Evolutionary conservation across 352 stramenopile species (phyloP).

Genomic region (Thraustotheca clavata): DNA sequence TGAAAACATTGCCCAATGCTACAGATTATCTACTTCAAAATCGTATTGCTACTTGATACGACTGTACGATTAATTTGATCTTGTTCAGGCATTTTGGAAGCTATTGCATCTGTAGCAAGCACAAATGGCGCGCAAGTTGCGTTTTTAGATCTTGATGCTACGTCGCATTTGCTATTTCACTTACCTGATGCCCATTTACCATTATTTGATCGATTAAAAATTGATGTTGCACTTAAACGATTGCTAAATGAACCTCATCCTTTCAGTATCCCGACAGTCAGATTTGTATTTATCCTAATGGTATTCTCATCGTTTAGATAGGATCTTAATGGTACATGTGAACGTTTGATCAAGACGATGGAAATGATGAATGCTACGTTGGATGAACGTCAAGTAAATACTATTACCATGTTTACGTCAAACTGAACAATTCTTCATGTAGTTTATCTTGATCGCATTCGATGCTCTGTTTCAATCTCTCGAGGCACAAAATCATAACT

Average conservation of each 20-base stretch:
- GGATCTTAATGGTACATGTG: neutral
- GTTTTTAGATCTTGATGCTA: constrained; percentile 5
- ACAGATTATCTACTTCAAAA: neutral
- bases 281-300: too few species aligned
- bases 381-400: neutral
- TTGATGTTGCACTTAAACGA: constrained; percentile 3
- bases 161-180: constrained; percentile 8
- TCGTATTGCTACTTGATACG: neutral
- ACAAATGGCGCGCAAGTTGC: constrained; percentile 3
- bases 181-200: neutral
- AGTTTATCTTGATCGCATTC: neutral
- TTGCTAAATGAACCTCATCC: neutral
- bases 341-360: neutral
- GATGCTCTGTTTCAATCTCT: neutral
- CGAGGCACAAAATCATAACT: neutral
- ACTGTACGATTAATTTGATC: neutral
- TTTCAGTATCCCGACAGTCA: neutral
- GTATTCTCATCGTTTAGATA: neutral
- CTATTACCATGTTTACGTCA: neutral
- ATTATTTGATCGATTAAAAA: neutral
- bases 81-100: constrained; percentile 16
- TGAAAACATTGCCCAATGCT: constrained; percentile 1
- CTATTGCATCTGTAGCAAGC: constrained; percentile 13
- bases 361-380: neutral
- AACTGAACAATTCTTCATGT: neutral